These are phyloP conservation scores for Tuber calosporum DNA, from an alignment of 495 filamentous ascomycete species.

Conservation along the genomic window DNA sequence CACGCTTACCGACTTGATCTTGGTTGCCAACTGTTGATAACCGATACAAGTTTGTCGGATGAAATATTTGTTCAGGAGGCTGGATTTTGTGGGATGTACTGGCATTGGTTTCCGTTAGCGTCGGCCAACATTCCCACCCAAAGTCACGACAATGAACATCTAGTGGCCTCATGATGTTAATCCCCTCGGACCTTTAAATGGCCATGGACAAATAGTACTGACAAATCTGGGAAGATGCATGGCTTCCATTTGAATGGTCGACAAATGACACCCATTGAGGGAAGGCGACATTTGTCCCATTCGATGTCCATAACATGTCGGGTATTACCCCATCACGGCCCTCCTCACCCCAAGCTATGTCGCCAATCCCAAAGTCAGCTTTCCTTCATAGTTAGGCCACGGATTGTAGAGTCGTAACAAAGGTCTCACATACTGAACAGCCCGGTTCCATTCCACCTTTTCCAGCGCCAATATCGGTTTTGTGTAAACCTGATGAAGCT, in stretches of 20 bases:
- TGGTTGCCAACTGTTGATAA: not conserved
- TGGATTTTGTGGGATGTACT: not conserved
- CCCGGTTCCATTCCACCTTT: not conserved
- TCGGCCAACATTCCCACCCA: not conserved
- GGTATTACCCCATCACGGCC: not conserved
- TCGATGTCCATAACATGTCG: not conserved
- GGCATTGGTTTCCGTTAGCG: not conserved
- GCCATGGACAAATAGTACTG: not conserved
- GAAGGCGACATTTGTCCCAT: not conserved
- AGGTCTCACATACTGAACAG: not conserved
- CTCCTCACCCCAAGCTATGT: not conserved
- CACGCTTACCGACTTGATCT: too few relatives aligned
- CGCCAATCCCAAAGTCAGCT: not conserved
- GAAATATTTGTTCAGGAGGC: not conserved
- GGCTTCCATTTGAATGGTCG: not conserved
- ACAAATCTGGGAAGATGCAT: not conserved
- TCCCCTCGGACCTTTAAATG: not conserved
- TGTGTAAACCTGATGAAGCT: not conserved
- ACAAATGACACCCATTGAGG: not conserved
- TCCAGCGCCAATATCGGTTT: not conserved
- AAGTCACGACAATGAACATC: not conserved
- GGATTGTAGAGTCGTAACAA: not conserved
- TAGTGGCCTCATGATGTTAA: not conserved
- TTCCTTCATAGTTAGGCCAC: not conserved
- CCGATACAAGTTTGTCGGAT: not conserved